Conservation (phyloP, 257 asterid species). For the Marsdenia floribunda region DNA sequence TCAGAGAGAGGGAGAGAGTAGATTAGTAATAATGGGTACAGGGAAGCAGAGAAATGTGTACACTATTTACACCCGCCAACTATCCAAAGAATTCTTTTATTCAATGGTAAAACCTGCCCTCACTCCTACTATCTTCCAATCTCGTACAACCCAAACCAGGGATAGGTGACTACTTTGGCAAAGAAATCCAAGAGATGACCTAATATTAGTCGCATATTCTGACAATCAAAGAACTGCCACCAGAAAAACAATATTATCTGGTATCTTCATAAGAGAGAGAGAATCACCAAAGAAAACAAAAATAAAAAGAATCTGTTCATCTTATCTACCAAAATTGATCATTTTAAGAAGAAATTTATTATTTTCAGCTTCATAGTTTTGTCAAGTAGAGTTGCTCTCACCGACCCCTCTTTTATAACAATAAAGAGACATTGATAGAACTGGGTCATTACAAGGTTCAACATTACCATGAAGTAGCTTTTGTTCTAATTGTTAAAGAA, state of each 20-base stretch:
- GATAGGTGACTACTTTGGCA: background rate
- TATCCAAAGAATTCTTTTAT: background rate
- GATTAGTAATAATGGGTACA: background rate
- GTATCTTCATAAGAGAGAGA: background rate
- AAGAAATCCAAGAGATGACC: background rate
- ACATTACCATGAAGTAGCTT: background rate
- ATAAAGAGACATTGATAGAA: background rate
- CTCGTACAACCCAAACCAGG: background rate
- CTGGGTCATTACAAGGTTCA: background rate
- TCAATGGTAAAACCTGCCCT: background rate
- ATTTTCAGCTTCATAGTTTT: background rate
- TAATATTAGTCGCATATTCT: background rate
- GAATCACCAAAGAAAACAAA: background rate
- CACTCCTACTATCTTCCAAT: background rate
- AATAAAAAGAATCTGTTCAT: background rate
- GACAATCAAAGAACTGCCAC: background rate
- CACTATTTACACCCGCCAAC: background rate
- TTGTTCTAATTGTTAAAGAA: background rate
- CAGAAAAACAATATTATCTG: background rate
- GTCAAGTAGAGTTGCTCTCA: background rate
- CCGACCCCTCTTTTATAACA: background rate
- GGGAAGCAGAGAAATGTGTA: background rate
- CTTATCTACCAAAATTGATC: background rate
- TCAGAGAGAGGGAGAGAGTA: conserved; percentile 13
- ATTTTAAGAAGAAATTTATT: background rate